phyloP scores from a whole-genome alignment of 352 stramenopile genomes.

The Phytophthora idaei region DNA sequence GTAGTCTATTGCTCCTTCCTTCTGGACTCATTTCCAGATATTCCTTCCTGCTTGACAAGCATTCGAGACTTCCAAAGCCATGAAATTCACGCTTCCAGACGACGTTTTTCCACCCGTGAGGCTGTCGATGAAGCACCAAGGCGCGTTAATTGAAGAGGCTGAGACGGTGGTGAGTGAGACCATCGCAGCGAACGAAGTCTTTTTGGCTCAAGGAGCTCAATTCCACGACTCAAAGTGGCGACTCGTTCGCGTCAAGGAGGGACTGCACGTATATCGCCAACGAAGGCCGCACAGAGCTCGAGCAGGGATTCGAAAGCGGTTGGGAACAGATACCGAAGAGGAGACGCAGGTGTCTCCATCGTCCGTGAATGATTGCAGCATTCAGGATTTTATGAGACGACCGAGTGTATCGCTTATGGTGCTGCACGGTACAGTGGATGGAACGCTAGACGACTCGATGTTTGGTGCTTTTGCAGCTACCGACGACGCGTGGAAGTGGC shows the following conservation, averaged over 20 bases:
- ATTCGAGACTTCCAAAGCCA: slow-evolving; percentile 5
- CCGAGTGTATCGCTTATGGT: slow-evolving; percentile 45
- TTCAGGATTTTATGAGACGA: slow-evolving; percentile 33
- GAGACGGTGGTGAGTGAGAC: slow-evolving; percentile 48
- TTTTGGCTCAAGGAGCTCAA: slow-evolving; percentile 26
- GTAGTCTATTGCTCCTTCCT: slow-evolving; percentile 2
- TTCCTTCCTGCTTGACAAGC: not conserved
- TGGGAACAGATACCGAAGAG: not conserved
- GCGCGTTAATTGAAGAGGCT: slow-evolving; percentile 39
- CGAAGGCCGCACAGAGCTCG: not conserved
- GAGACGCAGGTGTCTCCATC: slow-evolving; percentile 7
- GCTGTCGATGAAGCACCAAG: slow-evolving; percentile 34
- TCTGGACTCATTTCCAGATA: slow-evolving; percentile 1
- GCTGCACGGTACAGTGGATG: slow-evolving; percentile 48
- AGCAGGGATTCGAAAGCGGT: not conserved
- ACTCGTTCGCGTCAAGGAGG: slow-evolving; percentile 47
- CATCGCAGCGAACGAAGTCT: slow-evolving; percentile 45
- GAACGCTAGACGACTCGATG: slow-evolving; percentile 56
- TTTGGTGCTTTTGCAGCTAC: slow-evolving; percentile 54
- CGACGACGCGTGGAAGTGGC: slow-evolving; percentile 48
- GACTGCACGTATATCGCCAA: slow-evolving; percentile 42
- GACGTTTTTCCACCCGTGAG: slow-evolving; percentile 39
- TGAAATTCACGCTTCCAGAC: slow-evolving; percentile 48
- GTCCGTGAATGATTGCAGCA: slow-evolving; percentile 14
- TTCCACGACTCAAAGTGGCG: slow-evolving; percentile 44